Conservation (phyloP, 192 early-diverging fungal species). For the Mortierella alpina region DNA sequence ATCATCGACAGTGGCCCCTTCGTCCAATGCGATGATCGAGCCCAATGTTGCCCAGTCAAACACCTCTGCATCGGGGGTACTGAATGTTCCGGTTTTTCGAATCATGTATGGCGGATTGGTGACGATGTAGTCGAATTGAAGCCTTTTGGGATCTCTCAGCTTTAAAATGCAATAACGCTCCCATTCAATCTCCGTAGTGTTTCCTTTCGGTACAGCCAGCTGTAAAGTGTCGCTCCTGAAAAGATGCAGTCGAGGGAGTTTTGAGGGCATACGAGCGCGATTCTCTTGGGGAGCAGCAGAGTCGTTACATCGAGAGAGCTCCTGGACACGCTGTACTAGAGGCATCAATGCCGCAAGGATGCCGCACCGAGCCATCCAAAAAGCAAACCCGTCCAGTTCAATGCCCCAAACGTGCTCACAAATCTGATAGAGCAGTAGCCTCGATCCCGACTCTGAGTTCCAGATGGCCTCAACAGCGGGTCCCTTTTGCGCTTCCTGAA, state of each 20-base stretch:
- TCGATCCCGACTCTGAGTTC: conserved; percentile 43
- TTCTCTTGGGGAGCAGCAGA: not conserved
- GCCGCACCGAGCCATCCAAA: conserved; percentile 62
- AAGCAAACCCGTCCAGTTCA: conserved; percentile 67
- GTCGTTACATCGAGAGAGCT: not conserved
- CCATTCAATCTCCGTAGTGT: conserved; percentile 39
- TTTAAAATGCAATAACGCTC: conserved; percentile 52
- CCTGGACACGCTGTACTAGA: conserved; percentile 49
- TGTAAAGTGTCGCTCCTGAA: conserved; percentile 68
- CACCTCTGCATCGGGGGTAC: conserved; percentile 58
- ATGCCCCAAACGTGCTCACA: conserved; percentile 63
- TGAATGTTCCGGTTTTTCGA: conserved; percentile 65
- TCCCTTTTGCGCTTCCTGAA: conserved; percentile 28
- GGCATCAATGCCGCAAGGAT: conserved; percentile 62
- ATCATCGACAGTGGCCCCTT: not conserved
- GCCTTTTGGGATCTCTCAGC: conserved; percentile 52
- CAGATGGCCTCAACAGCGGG: conserved; percentile 41
- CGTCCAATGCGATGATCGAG: conserved; percentile 7
- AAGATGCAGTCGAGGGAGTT: conserved; percentile 53
- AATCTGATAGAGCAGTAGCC: conserved; percentile 51
- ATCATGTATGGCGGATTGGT: conserved; percentile 75
- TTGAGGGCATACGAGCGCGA: not conserved
- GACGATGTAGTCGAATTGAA: conserved; percentile 67
- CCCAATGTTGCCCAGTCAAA: conserved; percentile 61
- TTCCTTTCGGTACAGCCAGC: conserved; percentile 47